Conservation (phyloP, 179 eudicot species). For the Silene noctiflora region DNA sequence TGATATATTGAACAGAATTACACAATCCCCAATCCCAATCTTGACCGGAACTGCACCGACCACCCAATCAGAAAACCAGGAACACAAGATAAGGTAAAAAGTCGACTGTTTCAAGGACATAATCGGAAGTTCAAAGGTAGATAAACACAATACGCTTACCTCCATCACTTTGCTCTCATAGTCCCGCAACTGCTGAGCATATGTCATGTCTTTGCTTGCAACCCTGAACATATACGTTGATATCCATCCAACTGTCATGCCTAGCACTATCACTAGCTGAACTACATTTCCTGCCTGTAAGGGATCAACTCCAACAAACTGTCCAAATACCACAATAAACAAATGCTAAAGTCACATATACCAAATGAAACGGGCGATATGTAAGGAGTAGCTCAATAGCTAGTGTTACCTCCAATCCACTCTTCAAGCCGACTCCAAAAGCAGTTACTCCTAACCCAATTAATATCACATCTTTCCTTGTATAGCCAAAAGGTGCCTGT, state of each 20-base stretch:
- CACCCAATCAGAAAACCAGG: too few relatives aligned
- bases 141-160: slow-evolving; percentile 35
- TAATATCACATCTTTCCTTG: slow-evolving; percentile 87
- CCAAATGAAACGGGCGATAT: background rate
- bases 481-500: slow-evolving; percentile 81
- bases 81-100: background rate
- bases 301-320: slow-evolving; percentile 90
- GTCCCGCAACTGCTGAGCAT: slow-evolving; percentile 89
- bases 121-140: background rate
- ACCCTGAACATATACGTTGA: slow-evolving; percentile 89
- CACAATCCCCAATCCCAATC: background rate
- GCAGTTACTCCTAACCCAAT: slow-evolving; percentile 85
- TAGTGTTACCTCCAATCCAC: slow-evolving; percentile 74
- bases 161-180: slow-evolving; percentile 93
- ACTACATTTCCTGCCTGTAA: slow-evolving; percentile 94
- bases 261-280: slow-evolving; percentile 82
- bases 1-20: background rate
- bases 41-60: background rate
- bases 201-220: slow-evolving; percentile 95
- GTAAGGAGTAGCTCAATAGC: background rate
- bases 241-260: slow-evolving; percentile 92
- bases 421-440: slow-evolving; percentile 65
- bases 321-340: slow-evolving; percentile 21
- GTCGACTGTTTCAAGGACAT: background rate
- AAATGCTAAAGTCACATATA: slow-evolving; percentile 1